Evolutionary conservation across 352 stramenopile species (phyloP).

Genomic region (Phytopythium oedochilum): DNA sequence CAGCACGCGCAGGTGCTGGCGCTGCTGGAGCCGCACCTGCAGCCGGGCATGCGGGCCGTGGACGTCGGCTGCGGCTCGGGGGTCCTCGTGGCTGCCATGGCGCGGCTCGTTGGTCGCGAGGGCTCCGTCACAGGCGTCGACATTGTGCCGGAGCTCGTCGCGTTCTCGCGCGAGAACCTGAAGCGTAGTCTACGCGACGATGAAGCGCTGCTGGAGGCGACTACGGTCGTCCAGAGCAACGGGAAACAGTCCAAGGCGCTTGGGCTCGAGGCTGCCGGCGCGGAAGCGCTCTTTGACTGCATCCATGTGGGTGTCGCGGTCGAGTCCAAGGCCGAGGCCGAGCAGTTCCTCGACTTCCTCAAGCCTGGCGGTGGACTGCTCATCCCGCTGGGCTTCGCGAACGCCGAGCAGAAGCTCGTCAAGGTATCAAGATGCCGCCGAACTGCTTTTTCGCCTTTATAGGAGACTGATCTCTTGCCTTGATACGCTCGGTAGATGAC

Average conservation of each 20-base stretch:
- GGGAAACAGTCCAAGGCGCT: slow-evolving; percentile 36
- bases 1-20: slow-evolving; percentile 78
- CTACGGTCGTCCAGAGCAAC: slow-evolving; percentile 33
- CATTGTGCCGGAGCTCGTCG: slow-evolving; percentile 72
- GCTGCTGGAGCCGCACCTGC: slow-evolving; percentile 58
- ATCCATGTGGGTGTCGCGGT: slow-evolving; percentile 82
- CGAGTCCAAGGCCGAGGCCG: slow-evolving; percentile 65
- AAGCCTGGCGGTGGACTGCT: slow-evolving; percentile 68
- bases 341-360: slow-evolving; percentile 61
- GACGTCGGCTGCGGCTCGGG: slow-evolving; percentile 83
- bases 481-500: slow-evolving; percentile 59
- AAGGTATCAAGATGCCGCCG: slow-evolving; percentile 33
- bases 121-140: slow-evolving; percentile 67
- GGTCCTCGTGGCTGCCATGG: slow-evolving; percentile 75
- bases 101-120: slow-evolving; percentile 46
- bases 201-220: slow-evolving; percentile 27
- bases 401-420: slow-evolving; percentile 73
- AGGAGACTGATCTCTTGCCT: neutral
- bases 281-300: slow-evolving; percentile 45
- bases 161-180: slow-evolving; percentile 65
- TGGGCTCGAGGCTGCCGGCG: slow-evolving; percentile 12
- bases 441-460: neutral
- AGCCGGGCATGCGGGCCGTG: slow-evolving; percentile 52
- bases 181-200: slow-evolving; percentile 31
- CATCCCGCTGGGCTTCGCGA: slow-evolving; percentile 53